Evolutionary conservation across 345 rosid species (phyloP).

Genomic region (Gossypium raimondii): DNA sequence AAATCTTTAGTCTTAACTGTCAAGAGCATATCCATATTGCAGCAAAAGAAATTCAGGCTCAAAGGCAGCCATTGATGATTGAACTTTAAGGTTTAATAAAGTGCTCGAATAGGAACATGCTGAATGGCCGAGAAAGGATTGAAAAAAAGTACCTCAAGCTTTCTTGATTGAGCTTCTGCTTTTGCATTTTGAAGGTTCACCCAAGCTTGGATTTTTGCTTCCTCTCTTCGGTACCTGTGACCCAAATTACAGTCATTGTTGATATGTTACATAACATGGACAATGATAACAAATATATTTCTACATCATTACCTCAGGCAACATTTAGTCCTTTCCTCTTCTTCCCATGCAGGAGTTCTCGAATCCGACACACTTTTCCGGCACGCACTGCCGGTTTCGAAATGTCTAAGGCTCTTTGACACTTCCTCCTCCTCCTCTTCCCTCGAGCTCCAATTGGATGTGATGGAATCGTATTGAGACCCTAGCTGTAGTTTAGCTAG

Average conservation of each 20-base stretch:
- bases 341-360: slow-evolving; percentile 64
- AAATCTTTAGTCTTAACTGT: background rate
- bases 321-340: slow-evolving; percentile 75
- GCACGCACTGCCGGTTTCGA: slow-evolving; percentile 46
- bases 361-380: slow-evolving; percentile 56
- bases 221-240: slow-evolving; percentile 84
- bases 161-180: slow-evolving; percentile 94
- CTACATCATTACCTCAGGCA: slow-evolving; percentile 59
- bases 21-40: background rate
- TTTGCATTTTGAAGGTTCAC: slow-evolving; percentile 84
- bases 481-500: slow-evolving; percentile 69
- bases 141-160: slow-evolving; percentile 62
- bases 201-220: slow-evolving; percentile 95
- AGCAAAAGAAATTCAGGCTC: background rate
- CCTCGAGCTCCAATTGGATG: slow-evolving; percentile 83
- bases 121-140: background rate
- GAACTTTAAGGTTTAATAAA: background rate
- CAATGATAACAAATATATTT: background rate
- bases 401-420: slow-evolving; percentile 82
- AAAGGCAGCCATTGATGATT: slow-evolving; percentile 1
- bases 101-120: background rate
- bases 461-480: slow-evolving; percentile 51
- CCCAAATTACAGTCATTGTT: slow-evolving; percentile 3
- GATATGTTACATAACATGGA: background rate
- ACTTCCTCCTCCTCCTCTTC: slow-evolving; percentile 89